phyloP scores from a whole-genome alignment of 2,329 filamentous ascomycete genomes.

The Talaromyces amestolkiae region DNA sequence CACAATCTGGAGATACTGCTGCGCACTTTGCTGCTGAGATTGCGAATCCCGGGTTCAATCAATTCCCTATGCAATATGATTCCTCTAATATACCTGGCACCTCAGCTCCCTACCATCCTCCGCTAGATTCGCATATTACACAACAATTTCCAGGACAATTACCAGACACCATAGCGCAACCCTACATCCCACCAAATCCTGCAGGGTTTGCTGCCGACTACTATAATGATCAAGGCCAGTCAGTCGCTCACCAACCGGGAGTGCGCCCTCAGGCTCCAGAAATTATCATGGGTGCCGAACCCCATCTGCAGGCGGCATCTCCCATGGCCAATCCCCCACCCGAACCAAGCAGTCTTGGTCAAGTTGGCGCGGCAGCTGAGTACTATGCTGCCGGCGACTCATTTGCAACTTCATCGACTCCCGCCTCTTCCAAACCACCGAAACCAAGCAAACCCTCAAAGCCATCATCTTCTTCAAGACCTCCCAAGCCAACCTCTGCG shows the following conservation, averaged over 20 bases:
- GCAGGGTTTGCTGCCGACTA: constrained; percentile 60
- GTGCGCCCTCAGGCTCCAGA: constrained; percentile 53
- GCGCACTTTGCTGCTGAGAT: constrained; percentile 33
- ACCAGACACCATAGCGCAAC: constrained; percentile 37
- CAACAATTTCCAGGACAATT: constrained; percentile 59
- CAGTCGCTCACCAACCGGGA: constrained; percentile 60
- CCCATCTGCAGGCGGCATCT: constrained; percentile 56
- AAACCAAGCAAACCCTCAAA: constrained; percentile 34
- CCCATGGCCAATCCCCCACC: constrained; percentile 52
- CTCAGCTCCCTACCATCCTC: constrained; percentile 27
- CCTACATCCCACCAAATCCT: constrained; percentile 47
- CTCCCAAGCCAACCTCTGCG: constrained; percentile 12
- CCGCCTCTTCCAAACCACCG: constrained; percentile 29
- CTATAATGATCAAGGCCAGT: constrained; percentile 62
- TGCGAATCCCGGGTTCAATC: constrained; percentile 32
- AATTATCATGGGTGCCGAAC: constrained; percentile 55
- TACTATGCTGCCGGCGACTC: constrained; percentile 47
- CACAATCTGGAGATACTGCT: constrained; percentile 28
- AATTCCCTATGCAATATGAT: constrained; percentile 36
- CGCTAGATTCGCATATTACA: constrained; percentile 49
- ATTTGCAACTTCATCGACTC: constrained; percentile 19
- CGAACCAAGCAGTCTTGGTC: constrained; percentile 56
- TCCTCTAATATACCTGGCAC: constrained; percentile 25
- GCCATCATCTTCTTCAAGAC: constrained; percentile 21
- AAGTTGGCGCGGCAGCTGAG: constrained; percentile 52